Evolutionary conservation across 768 basidiomycete genomes (phyloP), one percentile per base, ranked within the genome.

Genomic region (Hemileccinum impolitum): DNA sequence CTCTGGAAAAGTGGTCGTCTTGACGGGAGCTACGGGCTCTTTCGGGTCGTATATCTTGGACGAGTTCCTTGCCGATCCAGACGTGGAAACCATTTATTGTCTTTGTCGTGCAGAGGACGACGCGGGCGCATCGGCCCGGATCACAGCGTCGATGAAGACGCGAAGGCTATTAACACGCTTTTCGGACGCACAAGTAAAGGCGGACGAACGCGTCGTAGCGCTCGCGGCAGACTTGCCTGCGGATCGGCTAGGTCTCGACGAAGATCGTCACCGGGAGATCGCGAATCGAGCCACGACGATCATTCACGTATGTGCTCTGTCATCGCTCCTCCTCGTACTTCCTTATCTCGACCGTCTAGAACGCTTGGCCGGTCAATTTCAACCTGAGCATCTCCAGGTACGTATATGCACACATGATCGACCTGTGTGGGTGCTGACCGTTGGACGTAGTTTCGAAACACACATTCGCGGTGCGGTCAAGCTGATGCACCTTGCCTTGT

Each of bases 291-390:
- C 67, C 4, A 80, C 78, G 1, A 64, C 68, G 32, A 68, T 80
- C 15, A 71, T 81, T 13, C 78, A 79, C 58, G 74, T 75, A 50
- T 34, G 63, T 56, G 11, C 23, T 23, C 23, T 23, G 23, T 23
- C 23, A 3, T 23, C 6, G 5, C 30, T 17, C 23, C 6, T 4
- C 23, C 3, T 6, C 23, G 23, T 23, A 15, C 19, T 12, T 23
- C 23, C 23, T 23, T 23, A 23, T 23, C 14, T n/a, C 30, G 28
- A 17, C 14, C n/a, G 28, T 39, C 32, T 41, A 77, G 75, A 79
- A 75, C 43, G 78, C 77, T 9, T 81, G 80, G 80, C 72, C 75
- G 1, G 80, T 81, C 47, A 81, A 81, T 59, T 81, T 81, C 52
- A 73, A 69, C 45, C 63, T 80, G 34, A 64, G 64, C 12, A 62